Evolutionary conservation across 1,139 yeast species (phyloP), one percentile per base, ranked within the genome.

Genomic region (Diutina siamensis): DNA sequence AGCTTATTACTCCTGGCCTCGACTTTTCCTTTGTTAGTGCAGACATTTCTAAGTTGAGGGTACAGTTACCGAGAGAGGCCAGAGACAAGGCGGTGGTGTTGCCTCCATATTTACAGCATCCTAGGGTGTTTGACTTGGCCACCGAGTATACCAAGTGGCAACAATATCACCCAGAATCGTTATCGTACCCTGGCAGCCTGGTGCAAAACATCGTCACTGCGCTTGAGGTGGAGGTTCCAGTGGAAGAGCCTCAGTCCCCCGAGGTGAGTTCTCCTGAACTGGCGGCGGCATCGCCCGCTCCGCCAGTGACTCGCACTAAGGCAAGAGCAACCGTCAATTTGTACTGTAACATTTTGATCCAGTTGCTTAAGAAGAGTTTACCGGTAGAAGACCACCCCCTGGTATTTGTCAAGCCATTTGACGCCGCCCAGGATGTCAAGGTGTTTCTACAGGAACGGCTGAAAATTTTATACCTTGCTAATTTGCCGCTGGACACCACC

Each of bases 401-500:
- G 44, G 84, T 84, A 17, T 69, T 86, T 48, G 76, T 81, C 4
- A 74, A 72, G 48, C 95, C 96, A 1, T 78, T 80, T 55, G 95
- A 89, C 59, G 68, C 80, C 32, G 75, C 76, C 22, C 73, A 83
- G 35, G 97, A 89, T 56, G 72, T 80, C 45, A 67, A 74, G 44
- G 76, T 78, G 2, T 89, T 89, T 57, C 60, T 79, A 44, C 66
- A 71, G 12, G 96, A 88, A 60, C 69, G 81, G 48, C 84, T 95
- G 2, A 81, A 81, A 55, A 83, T 87, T n/a, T 62, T 88, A 46
- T 85, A 79, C 59, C 67, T 89, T 61, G 72, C 84, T 12, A 87
- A 86, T 59, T 65, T 89, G 52, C 89, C 96, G 1, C 68, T 69
- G 36, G 97, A 88, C 55, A 85, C 94, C 4, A 88, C 96, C 1